Conservation (phyloP, 179 eudicot species). For the Monotropa hypopitys region DNA sequence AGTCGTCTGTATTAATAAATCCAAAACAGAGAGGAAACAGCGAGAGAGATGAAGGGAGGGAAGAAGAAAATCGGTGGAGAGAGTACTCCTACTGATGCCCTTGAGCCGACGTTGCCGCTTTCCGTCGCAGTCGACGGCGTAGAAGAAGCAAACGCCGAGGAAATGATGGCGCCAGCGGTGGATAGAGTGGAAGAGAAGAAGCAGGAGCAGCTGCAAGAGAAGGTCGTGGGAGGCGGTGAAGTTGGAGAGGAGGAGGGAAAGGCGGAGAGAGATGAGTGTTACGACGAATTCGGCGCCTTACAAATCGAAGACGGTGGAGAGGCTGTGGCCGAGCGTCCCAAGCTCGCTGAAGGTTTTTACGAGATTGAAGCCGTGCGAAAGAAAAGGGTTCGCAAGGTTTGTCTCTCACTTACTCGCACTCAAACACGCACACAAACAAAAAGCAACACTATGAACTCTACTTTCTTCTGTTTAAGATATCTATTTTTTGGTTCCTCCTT, state of each 20-base stretch:
- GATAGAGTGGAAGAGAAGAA: neutral
- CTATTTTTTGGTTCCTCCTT: neutral
- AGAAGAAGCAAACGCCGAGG: neutral
- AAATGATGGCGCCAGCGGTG: neutral
- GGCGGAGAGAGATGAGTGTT: constrained; percentile 2
- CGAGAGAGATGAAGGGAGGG: constrained; percentile 10
- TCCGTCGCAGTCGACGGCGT: neutral
- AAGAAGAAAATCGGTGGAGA: constrained; percentile 8
- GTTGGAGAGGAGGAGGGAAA: constrained; percentile 1
- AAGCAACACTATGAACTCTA: neutral
- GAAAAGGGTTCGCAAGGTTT: constrained; percentile 68
- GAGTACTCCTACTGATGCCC: neutral
- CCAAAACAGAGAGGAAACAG: neutral
- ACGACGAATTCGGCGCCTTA: constrained; percentile 3
- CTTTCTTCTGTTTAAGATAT: neutral
- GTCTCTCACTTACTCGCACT: neutral
- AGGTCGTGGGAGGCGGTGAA: neutral
- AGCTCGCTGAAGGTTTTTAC: constrained; percentile 73
- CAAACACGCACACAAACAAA: neutral
- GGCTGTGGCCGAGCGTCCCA: constrained; percentile 18
- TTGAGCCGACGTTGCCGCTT: neutral
- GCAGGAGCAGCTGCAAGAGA: neutral
- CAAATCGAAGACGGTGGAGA: constrained; percentile 17
- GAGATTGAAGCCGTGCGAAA: constrained; percentile 69
- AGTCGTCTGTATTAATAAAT: neutral